phyloP scores from a whole-genome alignment of 2,329 filamentous ascomycete species.

The Rhexocercosporidium sp. region DNA sequence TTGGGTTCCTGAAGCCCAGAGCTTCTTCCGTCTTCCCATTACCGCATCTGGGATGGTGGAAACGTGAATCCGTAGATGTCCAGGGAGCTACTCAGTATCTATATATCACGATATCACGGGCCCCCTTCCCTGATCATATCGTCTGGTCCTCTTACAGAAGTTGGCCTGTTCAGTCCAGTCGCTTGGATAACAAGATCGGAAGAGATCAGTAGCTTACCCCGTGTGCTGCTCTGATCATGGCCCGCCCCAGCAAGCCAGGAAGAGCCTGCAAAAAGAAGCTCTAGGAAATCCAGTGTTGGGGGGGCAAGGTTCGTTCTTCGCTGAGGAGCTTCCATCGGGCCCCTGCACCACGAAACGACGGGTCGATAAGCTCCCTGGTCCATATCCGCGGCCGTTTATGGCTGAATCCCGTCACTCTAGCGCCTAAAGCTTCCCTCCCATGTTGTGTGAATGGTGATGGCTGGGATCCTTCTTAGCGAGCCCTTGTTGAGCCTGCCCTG shows the following conservation, averaged over 20 bases:
- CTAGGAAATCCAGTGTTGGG: conserved; percentile 20
- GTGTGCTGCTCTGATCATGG: background rate
- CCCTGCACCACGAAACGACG: conserved; percentile 7
- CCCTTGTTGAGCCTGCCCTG: background rate
- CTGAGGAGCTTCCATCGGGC: conserved; percentile 1
- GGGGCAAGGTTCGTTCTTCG: conserved; percentile 23
- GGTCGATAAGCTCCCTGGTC: conserved; percentile 14
- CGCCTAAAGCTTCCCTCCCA: conserved; percentile 27
- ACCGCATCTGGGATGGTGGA: background rate
- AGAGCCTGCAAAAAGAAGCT: conserved; percentile 4
- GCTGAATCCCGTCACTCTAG: conserved; percentile 24
- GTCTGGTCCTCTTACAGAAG: background rate
- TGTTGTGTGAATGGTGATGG: conserved; percentile 12
- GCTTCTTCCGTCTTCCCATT: background rate
- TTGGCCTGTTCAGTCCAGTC: background rate
- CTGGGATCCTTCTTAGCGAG: background rate
- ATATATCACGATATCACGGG: conserved; percentile 1
- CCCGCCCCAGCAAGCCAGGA: too few species aligned
- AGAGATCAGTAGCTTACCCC: background rate
- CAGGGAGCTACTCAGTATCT: background rate
- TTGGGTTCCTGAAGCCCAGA: background rate
- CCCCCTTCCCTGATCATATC: conserved; percentile 11
- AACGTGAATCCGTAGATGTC: background rate
- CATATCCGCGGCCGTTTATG: conserved; percentile 23
- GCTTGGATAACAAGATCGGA: background rate